A percentile compares a stretch with the other conserved stretches of the same genome.
These are phyloP conservation scores for Pichia sp. DNA, from an alignment of 1,139 yeast species.

Conservation along the genomic window DNA sequence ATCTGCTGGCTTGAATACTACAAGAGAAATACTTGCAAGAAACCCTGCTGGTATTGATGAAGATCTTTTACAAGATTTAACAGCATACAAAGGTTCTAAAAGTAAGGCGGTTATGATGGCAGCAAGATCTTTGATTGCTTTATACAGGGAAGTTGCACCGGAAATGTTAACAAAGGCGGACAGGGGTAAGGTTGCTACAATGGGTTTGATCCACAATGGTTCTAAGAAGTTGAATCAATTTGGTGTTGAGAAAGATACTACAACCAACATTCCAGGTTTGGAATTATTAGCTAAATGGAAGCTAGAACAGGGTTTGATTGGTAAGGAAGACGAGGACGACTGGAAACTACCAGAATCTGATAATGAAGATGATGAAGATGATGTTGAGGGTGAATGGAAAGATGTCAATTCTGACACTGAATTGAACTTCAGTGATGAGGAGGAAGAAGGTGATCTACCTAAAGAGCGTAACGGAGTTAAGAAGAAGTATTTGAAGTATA, in stretches of 20 bases:
- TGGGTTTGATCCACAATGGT: conserved; percentile 54
- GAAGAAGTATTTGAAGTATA: conserved; percentile 28
- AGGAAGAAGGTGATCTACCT: conserved; percentile 35
- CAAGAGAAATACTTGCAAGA: conserved; percentile 84
- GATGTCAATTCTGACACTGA: conserved; percentile 54
- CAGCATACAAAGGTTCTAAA: conserved; percentile 87
- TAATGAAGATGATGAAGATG: conserved; percentile 36
- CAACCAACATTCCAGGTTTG: conserved; percentile 77
- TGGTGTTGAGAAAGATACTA: conserved; percentile 61
- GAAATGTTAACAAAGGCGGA: conserved; percentile 87
- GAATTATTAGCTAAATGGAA: conserved; percentile 88
- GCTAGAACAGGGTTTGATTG: conserved; percentile 50
- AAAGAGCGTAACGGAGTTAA: conserved; percentile 35
- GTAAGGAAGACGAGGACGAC: conserved; percentile 37
- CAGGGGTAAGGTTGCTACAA: conserved; percentile 85
- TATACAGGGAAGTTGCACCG: conserved; percentile 92
- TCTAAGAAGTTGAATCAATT: conserved; percentile 48
- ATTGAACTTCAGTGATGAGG: conserved; percentile 45
- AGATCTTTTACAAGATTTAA: conserved; percentile 76
- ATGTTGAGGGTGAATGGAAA: conserved; percentile 59
- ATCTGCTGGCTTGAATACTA: conserved; percentile 93
- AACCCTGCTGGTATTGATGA: conserved; percentile 92
- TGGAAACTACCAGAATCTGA: conserved; percentile 36
- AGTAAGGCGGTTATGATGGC: conserved; percentile 92
- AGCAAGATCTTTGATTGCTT: conserved; percentile 77